A percentile compares a stretch with the other conserved stretches of the same genome.
phyloP scores from a whole-genome alignment of 1,139 yeast species.

The Nakaseomyces uthaithaninus region DNA sequence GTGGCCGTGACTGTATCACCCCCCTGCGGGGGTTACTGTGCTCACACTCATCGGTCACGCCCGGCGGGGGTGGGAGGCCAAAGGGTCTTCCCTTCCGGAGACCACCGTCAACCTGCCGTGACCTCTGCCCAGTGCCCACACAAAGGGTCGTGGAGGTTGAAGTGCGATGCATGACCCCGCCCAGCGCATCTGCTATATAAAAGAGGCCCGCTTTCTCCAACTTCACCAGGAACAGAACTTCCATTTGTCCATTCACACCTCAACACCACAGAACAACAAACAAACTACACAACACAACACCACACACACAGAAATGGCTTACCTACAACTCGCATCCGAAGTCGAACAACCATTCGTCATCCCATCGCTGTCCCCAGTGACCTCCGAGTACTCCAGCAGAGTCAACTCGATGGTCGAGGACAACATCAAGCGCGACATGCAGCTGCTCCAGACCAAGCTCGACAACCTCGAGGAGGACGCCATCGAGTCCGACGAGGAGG shows the following conservation, averaged over 20 bases:
- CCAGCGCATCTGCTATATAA: neutral
- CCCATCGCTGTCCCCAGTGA: slow-evolving; percentile 52
- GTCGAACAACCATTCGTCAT: slow-evolving; percentile 55
- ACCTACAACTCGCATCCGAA: slow-evolving; percentile 49
- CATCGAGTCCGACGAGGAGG: slow-evolving; percentile 6
- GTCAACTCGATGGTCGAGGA: slow-evolving; percentile 13
- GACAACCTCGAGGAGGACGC: slow-evolving; percentile 12
- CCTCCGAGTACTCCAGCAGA: slow-evolving; percentile 31
- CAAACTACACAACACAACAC: slow-evolving; percentile 9
- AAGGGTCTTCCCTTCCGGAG: too few relatives aligned
- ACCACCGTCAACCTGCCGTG: too few relatives aligned
- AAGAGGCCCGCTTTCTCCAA: neutral
- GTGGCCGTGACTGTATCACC: too few relatives aligned
- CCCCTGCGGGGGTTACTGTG: too few relatives aligned
- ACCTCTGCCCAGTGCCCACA: neutral
- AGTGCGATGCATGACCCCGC: neutral
- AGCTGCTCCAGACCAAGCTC: slow-evolving; percentile 9
- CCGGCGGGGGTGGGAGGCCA: too few relatives aligned
- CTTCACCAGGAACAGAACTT: neutral
- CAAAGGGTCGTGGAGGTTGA: neutral
- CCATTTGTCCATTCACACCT: neutral
- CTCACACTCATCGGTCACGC: too few relatives aligned
- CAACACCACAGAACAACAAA: slow-evolving; percentile 2
- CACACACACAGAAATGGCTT: slow-evolving; percentile 30
- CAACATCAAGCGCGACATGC: slow-evolving; percentile 1